Conservation (phyloP, 192 early-diverging fungal species). For the Geranomyces variabilis region DNA sequence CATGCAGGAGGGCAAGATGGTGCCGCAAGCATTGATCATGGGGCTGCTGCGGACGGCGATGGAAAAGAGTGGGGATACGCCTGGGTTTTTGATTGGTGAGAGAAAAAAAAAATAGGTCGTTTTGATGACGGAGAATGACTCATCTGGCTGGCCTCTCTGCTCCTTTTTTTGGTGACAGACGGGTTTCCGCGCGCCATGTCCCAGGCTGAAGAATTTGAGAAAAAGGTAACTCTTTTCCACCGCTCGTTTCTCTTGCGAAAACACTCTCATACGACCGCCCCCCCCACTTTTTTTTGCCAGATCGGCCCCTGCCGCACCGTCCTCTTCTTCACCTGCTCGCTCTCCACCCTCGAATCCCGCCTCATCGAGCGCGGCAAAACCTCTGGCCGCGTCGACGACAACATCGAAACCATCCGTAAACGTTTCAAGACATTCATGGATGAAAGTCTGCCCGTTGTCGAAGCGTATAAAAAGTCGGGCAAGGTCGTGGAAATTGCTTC, state of each 20-base stretch:
- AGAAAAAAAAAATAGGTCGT: too few relatives aligned
- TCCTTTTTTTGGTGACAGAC: constrained; percentile 29
- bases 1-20: constrained; percentile 93
- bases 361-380: constrained; percentile 63
- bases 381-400: constrained; percentile 58
- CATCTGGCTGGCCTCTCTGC: constrained; percentile 3
- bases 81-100: constrained; percentile 39
- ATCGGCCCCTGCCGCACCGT: constrained; percentile 43
- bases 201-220: constrained; percentile 55
- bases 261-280: neutral
- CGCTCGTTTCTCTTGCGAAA: neutral
- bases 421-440: constrained; percentile 57
- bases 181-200: constrained; percentile 54
- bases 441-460: constrained; percentile 53
- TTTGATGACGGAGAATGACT: neutral
- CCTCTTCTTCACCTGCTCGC: constrained; percentile 53
- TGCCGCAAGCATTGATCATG: constrained; percentile 61
- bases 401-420: constrained; percentile 59
- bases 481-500: constrained; percentile 35
- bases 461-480: constrained; percentile 43
- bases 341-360: constrained; percentile 49
- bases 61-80: constrained; percentile 19
- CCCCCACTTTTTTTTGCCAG: neutral
- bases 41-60: constrained; percentile 44
- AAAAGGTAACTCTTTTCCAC: neutral